Conservation (phyloP, 768 basidiomycete genomes). For the Leccinum sublutescens region DNA sequence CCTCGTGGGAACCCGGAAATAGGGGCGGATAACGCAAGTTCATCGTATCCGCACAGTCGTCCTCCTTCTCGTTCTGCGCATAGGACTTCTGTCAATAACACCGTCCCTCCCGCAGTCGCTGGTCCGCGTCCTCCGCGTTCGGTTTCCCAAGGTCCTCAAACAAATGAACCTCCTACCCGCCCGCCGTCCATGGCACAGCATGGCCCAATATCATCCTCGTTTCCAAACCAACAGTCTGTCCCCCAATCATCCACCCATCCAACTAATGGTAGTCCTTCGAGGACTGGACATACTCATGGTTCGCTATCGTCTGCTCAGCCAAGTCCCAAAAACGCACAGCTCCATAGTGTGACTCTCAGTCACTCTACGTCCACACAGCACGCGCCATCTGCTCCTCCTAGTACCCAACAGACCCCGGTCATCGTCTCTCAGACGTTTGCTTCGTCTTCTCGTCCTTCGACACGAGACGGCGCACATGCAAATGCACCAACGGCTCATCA, state of each 20-base stretch:
- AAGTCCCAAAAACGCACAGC: slow-evolving; percentile 24
- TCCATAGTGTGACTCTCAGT: slow-evolving; percentile 12
- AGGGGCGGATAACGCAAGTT: slow-evolving; percentile 16
- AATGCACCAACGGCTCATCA: slow-evolving; percentile 9
- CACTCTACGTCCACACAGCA: slow-evolving; percentile 15
- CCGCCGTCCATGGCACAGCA: slow-evolving; percentile 24
- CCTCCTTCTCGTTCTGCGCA: slow-evolving; percentile 30
- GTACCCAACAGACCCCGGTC: slow-evolving; percentile 23
- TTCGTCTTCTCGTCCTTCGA: slow-evolving; percentile 28
- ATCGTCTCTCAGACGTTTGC: slow-evolving; percentile 17
- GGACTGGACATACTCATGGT: slow-evolving; percentile 10
- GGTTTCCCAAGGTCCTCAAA: slow-evolving; percentile 25
- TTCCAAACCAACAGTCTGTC: slow-evolving; percentile 15
- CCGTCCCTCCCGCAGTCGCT: slow-evolving; percentile 22
- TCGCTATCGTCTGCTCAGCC: slow-evolving; percentile 20
- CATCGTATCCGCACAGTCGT: slow-evolving; percentile 22
- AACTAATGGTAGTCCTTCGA: slow-evolving; percentile 15
- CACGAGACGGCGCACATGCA: slow-evolving; percentile 21
- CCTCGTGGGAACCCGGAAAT: slow-evolving; percentile 29
- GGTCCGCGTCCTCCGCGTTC: slow-evolving; percentile 32
- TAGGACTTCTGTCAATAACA: slow-evolving; percentile 18
- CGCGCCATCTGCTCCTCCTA: slow-evolving; percentile 17
- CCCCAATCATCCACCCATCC: slow-evolving; percentile 22
- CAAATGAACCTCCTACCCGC: slow-evolving; percentile 25
- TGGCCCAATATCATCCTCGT: slow-evolving; percentile 2